Evolutionary conservation across 331 rosid genomes (phyloP).

Genomic region (Saraca asoca): DNA sequence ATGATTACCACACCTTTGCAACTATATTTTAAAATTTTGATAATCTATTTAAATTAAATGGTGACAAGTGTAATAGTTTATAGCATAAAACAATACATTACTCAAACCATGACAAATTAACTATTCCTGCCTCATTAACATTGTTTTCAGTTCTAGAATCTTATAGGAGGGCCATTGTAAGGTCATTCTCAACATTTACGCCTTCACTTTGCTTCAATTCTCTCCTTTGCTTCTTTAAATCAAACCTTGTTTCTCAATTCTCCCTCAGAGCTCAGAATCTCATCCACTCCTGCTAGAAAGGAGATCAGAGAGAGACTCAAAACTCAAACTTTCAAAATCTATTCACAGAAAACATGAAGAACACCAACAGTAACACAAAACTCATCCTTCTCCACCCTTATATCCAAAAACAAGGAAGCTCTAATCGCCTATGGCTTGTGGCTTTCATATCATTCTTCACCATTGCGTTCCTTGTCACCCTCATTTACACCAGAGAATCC

Average conservation of each 20-base stretch:
- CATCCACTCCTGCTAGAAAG: constrained; percentile 16
- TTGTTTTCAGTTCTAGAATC: constrained; percentile 35
- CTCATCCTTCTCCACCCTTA: constrained; percentile 96
- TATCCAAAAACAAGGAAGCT: constrained; percentile 91
- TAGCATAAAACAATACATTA: no score
- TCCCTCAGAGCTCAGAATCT: constrained; percentile 42
- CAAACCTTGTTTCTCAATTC: constrained; percentile 45
- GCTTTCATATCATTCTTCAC: constrained; percentile 82
- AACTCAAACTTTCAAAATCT: background rate
- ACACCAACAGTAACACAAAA: constrained; percentile 69
- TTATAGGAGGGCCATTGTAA: constrained; percentile 46
- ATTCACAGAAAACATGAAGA: constrained; percentile 51
- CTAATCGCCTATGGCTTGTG: constrained; percentile 79
- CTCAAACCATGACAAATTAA: background rate
- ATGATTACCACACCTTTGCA: no score
- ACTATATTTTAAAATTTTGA: no score
- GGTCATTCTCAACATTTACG: constrained; percentile 47
- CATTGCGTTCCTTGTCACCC: constrained; percentile 72
- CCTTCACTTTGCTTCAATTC: constrained; percentile 53
- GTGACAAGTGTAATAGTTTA: no score
- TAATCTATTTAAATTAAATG: no score
- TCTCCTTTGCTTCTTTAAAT: constrained; percentile 60
- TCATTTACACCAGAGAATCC: constrained; percentile 76
- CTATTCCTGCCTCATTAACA: background rate
- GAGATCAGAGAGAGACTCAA: constrained; percentile 23